A percentile compares a stretch with the other conserved stretches of the same genome.
Evolutionary conservation across 139 green algal species (phyloP).

Genomic region (Yamagishiella unicocca): DNA sequence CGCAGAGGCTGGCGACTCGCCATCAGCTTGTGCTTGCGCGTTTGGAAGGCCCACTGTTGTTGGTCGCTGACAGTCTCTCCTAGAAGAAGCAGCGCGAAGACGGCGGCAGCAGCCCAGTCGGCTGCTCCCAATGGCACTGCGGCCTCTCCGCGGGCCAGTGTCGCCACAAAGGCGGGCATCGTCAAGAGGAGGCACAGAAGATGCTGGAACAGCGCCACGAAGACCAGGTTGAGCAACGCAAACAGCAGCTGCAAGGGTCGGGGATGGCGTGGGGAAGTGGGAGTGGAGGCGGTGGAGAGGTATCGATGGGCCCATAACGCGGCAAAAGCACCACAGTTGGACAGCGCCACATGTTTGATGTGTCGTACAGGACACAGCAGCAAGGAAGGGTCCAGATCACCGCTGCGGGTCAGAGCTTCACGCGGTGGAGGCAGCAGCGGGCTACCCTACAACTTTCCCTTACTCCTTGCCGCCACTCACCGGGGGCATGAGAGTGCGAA

Average conservation of each 20-base stretch:
- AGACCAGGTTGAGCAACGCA: constrained; percentile 54
- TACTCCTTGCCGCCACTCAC: no score
- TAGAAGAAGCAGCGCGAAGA: not conserved
- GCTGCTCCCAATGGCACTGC: not conserved
- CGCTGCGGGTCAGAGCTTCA: no score
- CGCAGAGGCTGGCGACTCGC: not conserved
- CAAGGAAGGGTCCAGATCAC: no score
- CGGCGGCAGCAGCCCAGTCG: not conserved
- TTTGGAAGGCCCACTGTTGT: constrained; percentile 48
- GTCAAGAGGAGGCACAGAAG: constrained; percentile 42
- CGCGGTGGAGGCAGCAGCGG: no score
- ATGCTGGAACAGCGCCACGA: constrained; percentile 56
- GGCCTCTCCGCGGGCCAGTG: not conserved
- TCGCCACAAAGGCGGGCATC: not conserved
- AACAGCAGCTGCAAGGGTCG: constrained; percentile 40
- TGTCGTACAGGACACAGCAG: no score
- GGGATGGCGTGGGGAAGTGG: not conserved
- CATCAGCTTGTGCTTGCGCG: not conserved
- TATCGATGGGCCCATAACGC: no score
- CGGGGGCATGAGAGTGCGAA: constrained; percentile 31
- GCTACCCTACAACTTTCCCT: no score
- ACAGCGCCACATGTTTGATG: no score
- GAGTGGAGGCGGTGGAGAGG: not conserved
- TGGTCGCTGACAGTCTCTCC: constrained; percentile 19
- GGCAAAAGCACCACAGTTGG: no score